These are phyloP conservation scores for Lactarius indigo DNA, from an alignment of 768 basidiomycete genomes.

Conservation along the genomic window DNA sequence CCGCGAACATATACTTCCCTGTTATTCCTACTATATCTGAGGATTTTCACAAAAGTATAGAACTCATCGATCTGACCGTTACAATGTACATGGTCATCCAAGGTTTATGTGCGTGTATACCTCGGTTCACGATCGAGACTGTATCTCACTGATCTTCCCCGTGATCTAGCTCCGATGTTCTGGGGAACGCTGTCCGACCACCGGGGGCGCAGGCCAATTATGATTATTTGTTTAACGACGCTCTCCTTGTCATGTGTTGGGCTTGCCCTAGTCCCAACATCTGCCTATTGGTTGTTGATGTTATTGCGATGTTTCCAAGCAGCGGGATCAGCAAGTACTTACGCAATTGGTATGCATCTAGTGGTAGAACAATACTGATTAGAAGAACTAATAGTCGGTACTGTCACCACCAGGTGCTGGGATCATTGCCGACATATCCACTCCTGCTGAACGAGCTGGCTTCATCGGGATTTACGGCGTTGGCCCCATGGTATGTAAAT, in stretches of 20 bases:
- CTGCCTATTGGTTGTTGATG: slow-evolving; percentile 75
- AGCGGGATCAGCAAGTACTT: slow-evolving; percentile 72
- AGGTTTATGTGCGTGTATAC: slow-evolving; percentile 47
- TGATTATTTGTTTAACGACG: slow-evolving; percentile 59
- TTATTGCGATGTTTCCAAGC: slow-evolving; percentile 79
- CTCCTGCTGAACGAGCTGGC: slow-evolving; percentile 66
- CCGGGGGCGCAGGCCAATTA: slow-evolving; percentile 60
- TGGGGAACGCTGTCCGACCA: slow-evolving; percentile 72
- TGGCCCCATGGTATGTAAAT: slow-evolving; percentile 55
- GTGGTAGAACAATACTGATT: background rate
- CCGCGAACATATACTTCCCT: slow-evolving; percentile 76
- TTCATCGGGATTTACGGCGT: slow-evolving; percentile 66
- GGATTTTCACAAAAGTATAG: slow-evolving; percentile 61
- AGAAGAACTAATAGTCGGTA: background rate
- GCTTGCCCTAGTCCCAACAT: slow-evolving; percentile 50
- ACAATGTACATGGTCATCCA: slow-evolving; percentile 74
- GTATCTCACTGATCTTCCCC: background rate
- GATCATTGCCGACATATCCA: slow-evolving; percentile 74
- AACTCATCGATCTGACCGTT: slow-evolving; percentile 77
- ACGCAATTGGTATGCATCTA: slow-evolving; percentile 55
- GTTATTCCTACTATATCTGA: slow-evolving; percentile 65
- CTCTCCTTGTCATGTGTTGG: slow-evolving; percentile 64
- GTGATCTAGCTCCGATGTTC: slow-evolving; percentile 39
- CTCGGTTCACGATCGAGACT: background rate
- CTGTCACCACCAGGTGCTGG: slow-evolving; percentile 51